Evolutionary conservation across 1,284 basidiomycete species (phyloP).

Genomic region (Boletus sp.): DNA sequence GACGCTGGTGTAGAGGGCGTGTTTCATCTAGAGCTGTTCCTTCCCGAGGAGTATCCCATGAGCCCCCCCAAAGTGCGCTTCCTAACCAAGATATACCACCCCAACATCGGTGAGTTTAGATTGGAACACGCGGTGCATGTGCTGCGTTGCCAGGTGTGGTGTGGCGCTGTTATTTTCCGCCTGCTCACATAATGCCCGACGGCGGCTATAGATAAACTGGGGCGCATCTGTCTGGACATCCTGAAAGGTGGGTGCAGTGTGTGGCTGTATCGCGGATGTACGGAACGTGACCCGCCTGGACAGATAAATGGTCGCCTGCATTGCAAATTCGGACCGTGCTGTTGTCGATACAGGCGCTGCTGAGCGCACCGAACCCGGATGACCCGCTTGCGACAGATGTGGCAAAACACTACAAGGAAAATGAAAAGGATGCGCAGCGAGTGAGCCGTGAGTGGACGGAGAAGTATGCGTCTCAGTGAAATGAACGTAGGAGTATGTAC

Average conservation of each 20-base stretch:
- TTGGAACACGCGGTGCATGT: not conserved
- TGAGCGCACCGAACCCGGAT: constrained; percentile 96
- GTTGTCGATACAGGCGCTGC: constrained; percentile 91
- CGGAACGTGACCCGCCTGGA: not conserved
- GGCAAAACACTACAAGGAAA: constrained; percentile 98
- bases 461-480: constrained; percentile 57
- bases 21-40: constrained; percentile 94
- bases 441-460: constrained; percentile 92
- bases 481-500: not conserved
- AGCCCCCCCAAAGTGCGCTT: constrained; percentile 98
- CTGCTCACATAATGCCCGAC: constrained; percentile 22
- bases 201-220: constrained; percentile 79
- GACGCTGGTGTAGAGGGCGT: constrained; percentile 64
- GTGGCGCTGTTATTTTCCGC: constrained; percentile 17
- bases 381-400: constrained; percentile 98
- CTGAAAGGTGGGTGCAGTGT: constrained; percentile 82
- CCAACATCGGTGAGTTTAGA: constrained; percentile 86
- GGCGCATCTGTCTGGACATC: constrained; percentile 97
- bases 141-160: constrained; percentile 4
- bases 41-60: constrained; percentile 99
- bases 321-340: constrained; percentile 97
- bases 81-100: constrained; percentile 99
- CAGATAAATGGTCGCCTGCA: constrained; percentile 99
- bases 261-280: not conserved
- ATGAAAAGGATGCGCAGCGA: constrained; percentile 87